A percentile compares a stretch with the other conserved stretches of the same genome.
Evolutionary conservation across 139 green algal species (phyloP).

Genomic region (Volvox africanus): DNA sequence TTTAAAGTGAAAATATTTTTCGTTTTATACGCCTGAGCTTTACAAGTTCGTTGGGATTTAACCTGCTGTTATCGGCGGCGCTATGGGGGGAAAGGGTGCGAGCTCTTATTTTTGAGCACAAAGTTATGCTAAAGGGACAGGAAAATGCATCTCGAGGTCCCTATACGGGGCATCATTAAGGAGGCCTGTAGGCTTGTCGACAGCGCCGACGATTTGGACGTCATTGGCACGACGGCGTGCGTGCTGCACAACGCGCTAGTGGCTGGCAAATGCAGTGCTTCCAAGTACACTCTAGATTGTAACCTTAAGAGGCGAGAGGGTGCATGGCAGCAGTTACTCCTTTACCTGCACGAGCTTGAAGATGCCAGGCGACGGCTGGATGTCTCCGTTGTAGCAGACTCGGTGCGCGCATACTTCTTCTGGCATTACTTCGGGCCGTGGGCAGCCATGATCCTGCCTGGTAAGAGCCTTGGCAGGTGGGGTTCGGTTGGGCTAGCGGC

Average conservation of each 20-base stretch:
- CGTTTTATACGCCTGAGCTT: too few species aligned
- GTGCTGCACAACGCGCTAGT: conserved; percentile 6
- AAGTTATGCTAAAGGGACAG: too few species aligned
- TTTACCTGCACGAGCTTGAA: conserved; percentile 9
- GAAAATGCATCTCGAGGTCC: neutral
- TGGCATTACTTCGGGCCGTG: conserved; percentile 13
- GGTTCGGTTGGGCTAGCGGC: too few species aligned
- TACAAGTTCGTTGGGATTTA: too few species aligned
- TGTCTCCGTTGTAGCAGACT: neutral
- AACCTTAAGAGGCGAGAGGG: neutral
- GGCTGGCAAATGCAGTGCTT: neutral
- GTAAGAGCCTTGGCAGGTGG: neutral
- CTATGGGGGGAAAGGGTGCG: too few species aligned
- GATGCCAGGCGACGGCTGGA: neutral
- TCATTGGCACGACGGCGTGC: neutral
- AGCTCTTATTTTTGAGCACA: too few species aligned
- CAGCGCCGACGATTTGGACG: neutral
- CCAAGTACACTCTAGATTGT: neutral
- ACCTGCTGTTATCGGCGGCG: too few species aligned
- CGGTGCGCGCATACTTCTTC: conserved; percentile 18
- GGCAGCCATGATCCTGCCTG: neutral
- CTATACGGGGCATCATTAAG: neutral
- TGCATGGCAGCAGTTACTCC: neutral
- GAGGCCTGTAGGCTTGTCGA: conserved; percentile 12
- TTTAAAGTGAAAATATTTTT: too few species aligned